phyloP scores from a whole-genome alignment of 495 filamentous ascomycete species.

The Neurospora sp. region DNA sequence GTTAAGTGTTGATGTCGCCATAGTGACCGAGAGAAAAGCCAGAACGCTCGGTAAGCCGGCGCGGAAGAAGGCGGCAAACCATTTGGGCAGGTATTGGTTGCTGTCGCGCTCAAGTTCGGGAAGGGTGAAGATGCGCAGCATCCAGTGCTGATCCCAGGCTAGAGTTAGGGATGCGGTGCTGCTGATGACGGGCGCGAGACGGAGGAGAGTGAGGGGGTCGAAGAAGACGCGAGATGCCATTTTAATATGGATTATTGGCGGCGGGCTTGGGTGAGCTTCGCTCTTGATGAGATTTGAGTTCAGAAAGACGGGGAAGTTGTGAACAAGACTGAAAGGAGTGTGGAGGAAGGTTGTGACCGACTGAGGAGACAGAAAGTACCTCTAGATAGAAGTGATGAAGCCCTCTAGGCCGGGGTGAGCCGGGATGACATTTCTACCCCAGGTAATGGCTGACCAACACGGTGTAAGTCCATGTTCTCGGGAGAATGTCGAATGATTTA shows the following conservation, averaged over 20 bases:
- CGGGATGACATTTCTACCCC: not conserved
- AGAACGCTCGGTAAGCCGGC: not conserved
- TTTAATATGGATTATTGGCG: too few relatives aligned
- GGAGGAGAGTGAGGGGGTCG: not conserved
- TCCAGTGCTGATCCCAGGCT: slow-evolving; percentile 2
- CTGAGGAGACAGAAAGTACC: not conserved
- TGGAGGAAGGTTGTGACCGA: not conserved
- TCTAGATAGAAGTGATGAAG: not conserved
- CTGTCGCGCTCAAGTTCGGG: not conserved
- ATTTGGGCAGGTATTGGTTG: not conserved
- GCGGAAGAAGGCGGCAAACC: not conserved
- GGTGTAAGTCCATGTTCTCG: not conserved
- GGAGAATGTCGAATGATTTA: not conserved
- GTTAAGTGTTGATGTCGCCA: not conserved
- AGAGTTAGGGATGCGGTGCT: slow-evolving; percentile 1
- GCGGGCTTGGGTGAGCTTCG: not conserved
- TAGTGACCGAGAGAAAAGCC: not conserved
- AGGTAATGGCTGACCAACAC: not conserved
- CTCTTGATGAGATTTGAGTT: not conserved
- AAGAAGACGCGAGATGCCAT: slow-evolving; percentile 1
- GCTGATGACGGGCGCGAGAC: slow-evolving; percentile 2
- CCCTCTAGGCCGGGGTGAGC: not conserved
- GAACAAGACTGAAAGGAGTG: not conserved
- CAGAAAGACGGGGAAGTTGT: not conserved
- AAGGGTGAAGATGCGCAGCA: not conserved